Evolutionary conservation across 2,329 filamentous ascomycete genomes (phyloP).

Genomic region (Lecanosticta acicola): DNA sequence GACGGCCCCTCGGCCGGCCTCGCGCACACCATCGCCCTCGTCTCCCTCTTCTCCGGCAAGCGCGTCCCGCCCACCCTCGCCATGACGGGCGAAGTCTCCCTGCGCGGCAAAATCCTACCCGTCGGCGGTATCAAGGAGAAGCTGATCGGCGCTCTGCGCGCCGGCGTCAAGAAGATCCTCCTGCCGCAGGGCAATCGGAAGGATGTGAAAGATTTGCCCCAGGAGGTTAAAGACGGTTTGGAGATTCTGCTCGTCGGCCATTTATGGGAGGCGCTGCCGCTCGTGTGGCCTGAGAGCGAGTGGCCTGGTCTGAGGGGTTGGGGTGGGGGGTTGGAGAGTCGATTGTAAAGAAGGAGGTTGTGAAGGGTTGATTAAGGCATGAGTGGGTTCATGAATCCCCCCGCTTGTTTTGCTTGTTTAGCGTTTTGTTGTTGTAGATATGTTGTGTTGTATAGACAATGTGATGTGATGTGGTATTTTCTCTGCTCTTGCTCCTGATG

Average conservation of each 20-base stretch:
- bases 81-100: slow-evolving; percentile 79
- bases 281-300: slow-evolving; percentile 84
- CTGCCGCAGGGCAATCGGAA: slow-evolving; percentile 85
- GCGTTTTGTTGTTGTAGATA: no score
- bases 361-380: no score
- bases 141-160: slow-evolving; percentile 84
- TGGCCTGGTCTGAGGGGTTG: slow-evolving; percentile 72
- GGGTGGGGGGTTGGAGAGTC: slow-evolving; percentile 64
- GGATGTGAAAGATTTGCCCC: slow-evolving; percentile 82
- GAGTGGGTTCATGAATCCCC: no score
- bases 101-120: slow-evolving; percentile 84
- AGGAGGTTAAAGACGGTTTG: slow-evolving; percentile 80
- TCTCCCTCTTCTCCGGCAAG: slow-evolving; percentile 81
- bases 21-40: slow-evolving; percentile 87
- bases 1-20: slow-evolving; percentile 80
- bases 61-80: slow-evolving; percentile 85
- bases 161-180: slow-evolving; percentile 90
- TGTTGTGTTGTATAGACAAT: no score
- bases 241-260: slow-evolving; percentile 85
- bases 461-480: no score
- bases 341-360: slow-evolving; percentile 63
- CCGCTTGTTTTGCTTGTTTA: no score
- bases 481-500: no score
- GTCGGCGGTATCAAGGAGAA: slow-evolving; percentile 99
- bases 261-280: slow-evolving; percentile 87